Base-by-base conservation (phyloP, 495 filamentous ascomycete genomes). In the Penicillium arizonense region DNA sequence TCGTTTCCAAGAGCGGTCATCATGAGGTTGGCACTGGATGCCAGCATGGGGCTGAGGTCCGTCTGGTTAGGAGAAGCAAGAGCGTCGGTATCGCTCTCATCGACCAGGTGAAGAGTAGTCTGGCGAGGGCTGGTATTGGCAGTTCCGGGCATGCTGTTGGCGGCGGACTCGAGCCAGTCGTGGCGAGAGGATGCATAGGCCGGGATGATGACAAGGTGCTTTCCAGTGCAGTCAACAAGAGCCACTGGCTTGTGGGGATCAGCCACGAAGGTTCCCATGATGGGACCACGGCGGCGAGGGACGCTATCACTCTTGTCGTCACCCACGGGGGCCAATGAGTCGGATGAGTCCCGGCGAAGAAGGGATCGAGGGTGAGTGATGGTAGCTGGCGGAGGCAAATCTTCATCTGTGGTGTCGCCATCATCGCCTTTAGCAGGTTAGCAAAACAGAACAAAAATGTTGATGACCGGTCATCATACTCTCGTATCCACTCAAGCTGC, bases 351-450 rank as follows among this genome's bases (percentile, higher is more conserved):
- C 16, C 77, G 77, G 40, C 76, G 81, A 37, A 85, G 74, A 20
- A 85, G 76, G 42, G 80, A 82, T 47, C 77, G 72, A 36, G 80
- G 79, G 44, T 78, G 76, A 14, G 75, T 79, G 42, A 80, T 79
- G 24, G 73, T 80, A 24, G 75, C 75, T 13, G 77, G 75, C 20
- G 79, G 81, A 42, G 83, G 83, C 5, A 85, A 73, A 47, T 91
- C 89, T 73, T 93, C 89, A 60, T 93, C 89, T 57, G 89, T 93
- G 34, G 89, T 92, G 57, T 91, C 89, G 47, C 89, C 88, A 72
- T 82, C 72, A 58, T 92, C 89, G 65, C 87, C 88, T 92, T 50
- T 43, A 58, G 47, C 36, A 47, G 38, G 66, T 90, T 81, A 90
- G 87, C 70, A 81, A 58, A 51, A 49, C 34, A 32, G 47, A 50